Evolutionary conservation across 2,329 filamentous ascomycete species (phyloP).

Genomic region (Fusarium redolens): DNA sequence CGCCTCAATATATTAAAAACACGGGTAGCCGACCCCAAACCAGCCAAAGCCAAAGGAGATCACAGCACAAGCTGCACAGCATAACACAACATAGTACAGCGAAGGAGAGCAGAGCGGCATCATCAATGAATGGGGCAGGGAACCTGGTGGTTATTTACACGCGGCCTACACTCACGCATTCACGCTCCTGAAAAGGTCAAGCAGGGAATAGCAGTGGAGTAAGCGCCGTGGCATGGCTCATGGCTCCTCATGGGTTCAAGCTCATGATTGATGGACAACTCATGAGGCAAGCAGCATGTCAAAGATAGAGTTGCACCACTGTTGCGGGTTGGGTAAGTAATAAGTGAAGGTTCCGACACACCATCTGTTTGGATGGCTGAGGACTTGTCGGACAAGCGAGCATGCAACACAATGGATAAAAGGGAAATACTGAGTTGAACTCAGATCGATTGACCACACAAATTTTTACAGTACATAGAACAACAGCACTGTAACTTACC

Average conservation of each 20-base stretch:
- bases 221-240: slow-evolving; percentile 30
- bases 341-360: slow-evolving; percentile 21
- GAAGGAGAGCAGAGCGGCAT: slow-evolving; percentile 7
- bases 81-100: slow-evolving; percentile 2
- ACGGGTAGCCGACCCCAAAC: slow-evolving; percentile 11
- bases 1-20: slow-evolving; percentile 37
- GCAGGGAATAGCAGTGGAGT: slow-evolving; percentile 42
- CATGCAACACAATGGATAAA: slow-evolving; percentile 12
- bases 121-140: slow-evolving; percentile 16
- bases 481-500: slow-evolving; percentile 17
- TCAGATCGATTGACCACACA: slow-evolving; percentile 16
- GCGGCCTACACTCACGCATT: slow-evolving; percentile 36
- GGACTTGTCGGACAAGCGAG: slow-evolving; percentile 24
- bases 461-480: slow-evolving; percentile 6
- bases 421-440: slow-evolving; percentile 12
- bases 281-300: slow-evolving; percentile 25
- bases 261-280: slow-evolving; percentile 25
- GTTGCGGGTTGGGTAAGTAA: slow-evolving; percentile 21
- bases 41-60: slow-evolving; percentile 31
- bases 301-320: slow-evolving; percentile 31
- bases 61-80: slow-evolving; percentile 16
- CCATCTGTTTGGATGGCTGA: slow-evolving; percentile 7
- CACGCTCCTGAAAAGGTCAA: slow-evolving; percentile 43
- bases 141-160: slow-evolving; percentile 29
- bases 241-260: slow-evolving; percentile 32